Conservation (phyloP, 192 early-diverging fungal species). For the Backusella morwellensis region DNA sequence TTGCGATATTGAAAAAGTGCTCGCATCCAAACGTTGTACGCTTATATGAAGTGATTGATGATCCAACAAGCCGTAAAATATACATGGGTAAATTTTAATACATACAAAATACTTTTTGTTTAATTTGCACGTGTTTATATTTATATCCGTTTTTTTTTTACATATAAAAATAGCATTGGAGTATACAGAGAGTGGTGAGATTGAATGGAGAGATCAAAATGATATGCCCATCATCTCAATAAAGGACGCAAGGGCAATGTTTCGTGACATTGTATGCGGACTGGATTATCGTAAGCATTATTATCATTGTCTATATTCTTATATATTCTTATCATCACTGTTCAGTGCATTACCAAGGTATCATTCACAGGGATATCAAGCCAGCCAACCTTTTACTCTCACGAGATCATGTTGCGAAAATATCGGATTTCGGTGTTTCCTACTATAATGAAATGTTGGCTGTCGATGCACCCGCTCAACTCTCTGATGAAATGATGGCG, state of each 20-base stretch:
- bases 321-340: neutral
- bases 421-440: slow-evolving; percentile 98
- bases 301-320: neutral
- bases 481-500: slow-evolving; percentile 1
- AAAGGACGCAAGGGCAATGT: slow-evolving; percentile 73
- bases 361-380: slow-evolving; percentile 98
- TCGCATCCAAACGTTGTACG: slow-evolving; percentile 91
- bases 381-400: slow-evolving; percentile 92
- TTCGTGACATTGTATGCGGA: slow-evolving; percentile 89
- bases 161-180: slow-evolving; percentile 54
- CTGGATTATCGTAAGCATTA: slow-evolving; percentile 81
- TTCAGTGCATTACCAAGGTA: slow-evolving; percentile 89
- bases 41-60: slow-evolving; percentile 93
- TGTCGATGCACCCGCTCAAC: slow-evolving; percentile 36
- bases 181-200: slow-evolving; percentile 92
- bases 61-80: slow-evolving; percentile 87
- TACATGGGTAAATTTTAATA: slow-evolving; percentile 65
- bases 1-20: slow-evolving; percentile 96
- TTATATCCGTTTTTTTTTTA: neutral
- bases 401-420: slow-evolving; percentile 80
- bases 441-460: slow-evolving; percentile 63
- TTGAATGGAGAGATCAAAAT: slow-evolving; percentile 79
- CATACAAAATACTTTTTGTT: neutral
- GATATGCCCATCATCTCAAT: slow-evolving; percentile 64
- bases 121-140: slow-evolving; percentile 2